Evolutionary conservation across 768 basidiomycete species (phyloP).

Genomic region (Lenzites betulinus): DNA sequence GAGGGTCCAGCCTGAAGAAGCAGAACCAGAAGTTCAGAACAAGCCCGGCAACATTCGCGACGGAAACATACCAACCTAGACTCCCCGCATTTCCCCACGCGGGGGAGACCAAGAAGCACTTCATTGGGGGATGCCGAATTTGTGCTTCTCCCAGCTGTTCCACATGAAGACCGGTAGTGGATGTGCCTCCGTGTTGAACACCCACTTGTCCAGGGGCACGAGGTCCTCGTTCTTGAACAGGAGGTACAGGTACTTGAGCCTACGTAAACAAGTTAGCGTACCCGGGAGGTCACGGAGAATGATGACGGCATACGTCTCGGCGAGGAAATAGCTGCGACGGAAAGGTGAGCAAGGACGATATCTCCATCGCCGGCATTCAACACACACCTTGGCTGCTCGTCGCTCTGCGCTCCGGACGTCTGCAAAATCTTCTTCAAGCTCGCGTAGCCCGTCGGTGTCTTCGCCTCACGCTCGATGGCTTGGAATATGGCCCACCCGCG

Average conservation of each 20-base stretch:
- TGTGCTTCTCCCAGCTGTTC: slow-evolving; percentile 52
- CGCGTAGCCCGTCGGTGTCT: slow-evolving; percentile 63
- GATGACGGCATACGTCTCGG: slow-evolving; percentile 45
- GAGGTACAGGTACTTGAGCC: slow-evolving; percentile 72
- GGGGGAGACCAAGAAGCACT: background rate
- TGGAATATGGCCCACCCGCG: slow-evolving; percentile 73
- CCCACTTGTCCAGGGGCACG: slow-evolving; percentile 46
- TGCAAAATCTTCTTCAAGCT: slow-evolving; percentile 52
- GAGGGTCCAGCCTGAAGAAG: background rate
- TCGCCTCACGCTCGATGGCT: slow-evolving; percentile 61
- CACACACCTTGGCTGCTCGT: slow-evolving; percentile 76
- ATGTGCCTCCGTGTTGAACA: slow-evolving; percentile 66
- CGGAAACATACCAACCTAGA: background rate
- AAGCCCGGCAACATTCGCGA: background rate
- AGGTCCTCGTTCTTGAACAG: slow-evolving; percentile 67
- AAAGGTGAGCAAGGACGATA: background rate
- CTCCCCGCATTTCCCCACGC: background rate
- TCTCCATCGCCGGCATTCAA: background rate
- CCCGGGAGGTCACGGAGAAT: background rate
- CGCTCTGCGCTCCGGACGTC: slow-evolving; percentile 40
- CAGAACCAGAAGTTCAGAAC: background rate
- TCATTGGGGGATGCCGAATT: slow-evolving; percentile 34
- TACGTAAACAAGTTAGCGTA: slow-evolving; percentile 27
- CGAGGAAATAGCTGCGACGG: slow-evolving; percentile 51
- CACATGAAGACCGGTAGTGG: slow-evolving; percentile 73